Evolutionary conservation across 345 rosid species (phyloP).

Genomic region (Draba incana): DNA sequence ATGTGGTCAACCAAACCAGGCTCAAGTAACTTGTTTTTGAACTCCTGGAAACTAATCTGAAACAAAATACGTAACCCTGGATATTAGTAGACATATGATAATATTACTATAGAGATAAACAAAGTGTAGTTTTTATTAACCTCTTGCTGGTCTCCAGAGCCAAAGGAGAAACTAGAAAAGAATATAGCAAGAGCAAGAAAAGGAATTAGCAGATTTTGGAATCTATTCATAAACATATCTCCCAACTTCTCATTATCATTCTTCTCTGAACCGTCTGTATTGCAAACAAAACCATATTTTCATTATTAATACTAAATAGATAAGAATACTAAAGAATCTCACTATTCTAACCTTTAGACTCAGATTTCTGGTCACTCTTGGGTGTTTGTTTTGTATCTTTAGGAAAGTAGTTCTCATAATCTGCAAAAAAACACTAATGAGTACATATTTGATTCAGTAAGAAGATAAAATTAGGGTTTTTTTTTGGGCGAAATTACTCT

Average conservation of each 20-base stretch:
- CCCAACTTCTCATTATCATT: slow-evolving; percentile 55
- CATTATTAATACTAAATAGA: neutral
- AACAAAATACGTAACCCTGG: slow-evolving; percentile 2
- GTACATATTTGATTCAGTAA: no score
- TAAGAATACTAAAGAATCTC: no score
- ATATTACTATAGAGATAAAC: slow-evolving; percentile 2
- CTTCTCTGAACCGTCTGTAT: slow-evolving; percentile 72
- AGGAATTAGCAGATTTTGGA: slow-evolving; percentile 59
- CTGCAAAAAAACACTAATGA: slow-evolving; percentile 44
- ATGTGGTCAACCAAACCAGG: slow-evolving; percentile 93
- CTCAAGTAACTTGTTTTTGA: slow-evolving; percentile 92
- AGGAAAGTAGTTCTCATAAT: slow-evolving; percentile 83
- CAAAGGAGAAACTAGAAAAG: slow-evolving; percentile 52
- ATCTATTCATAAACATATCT: slow-evolving; percentile 51
- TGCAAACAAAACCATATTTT: slow-evolving; percentile 26
- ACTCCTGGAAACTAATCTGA: slow-evolving; percentile 98
- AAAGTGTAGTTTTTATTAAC: slow-evolving; percentile 29
- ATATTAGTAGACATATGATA: slow-evolving; percentile 15
- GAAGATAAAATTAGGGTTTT: no score
- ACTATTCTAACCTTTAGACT: slow-evolving; percentile 61
- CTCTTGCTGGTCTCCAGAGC: slow-evolving; percentile 63
- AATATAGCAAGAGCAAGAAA: slow-evolving; percentile 59
- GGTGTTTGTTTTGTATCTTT: slow-evolving; percentile 85
- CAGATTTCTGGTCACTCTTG: slow-evolving; percentile 77
- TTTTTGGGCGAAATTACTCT: slow-evolving; percentile 17